phyloP scores from a whole-genome alignment of 176 grass and related monocot genomes.

The Cenchrus fungigraminus region DNA sequence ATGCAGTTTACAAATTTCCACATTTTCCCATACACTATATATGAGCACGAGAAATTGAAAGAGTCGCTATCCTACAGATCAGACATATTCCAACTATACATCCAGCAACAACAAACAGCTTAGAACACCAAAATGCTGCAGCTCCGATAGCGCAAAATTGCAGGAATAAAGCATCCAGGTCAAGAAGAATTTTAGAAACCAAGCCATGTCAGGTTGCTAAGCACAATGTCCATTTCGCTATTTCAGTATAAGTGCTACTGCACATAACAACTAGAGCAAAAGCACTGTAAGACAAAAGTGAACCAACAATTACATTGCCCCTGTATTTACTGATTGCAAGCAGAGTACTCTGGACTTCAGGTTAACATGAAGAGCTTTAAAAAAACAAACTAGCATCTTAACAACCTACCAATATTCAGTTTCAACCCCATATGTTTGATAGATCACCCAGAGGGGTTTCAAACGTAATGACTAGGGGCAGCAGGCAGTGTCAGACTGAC shows the following conservation, averaged over 20 bases:
- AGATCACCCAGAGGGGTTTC: neutral
- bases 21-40: neutral
- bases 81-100: neutral
- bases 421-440: neutral
- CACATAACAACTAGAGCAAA: neutral
- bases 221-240: constrained; percentile 4
- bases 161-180: neutral
- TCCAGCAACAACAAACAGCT: neutral
- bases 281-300: neutral
- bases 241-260: neutral
- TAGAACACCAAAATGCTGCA: neutral
- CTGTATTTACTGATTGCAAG: neutral
- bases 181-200: neutral
- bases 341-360: neutral
- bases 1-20: neutral
- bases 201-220: neutral
- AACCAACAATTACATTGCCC: neutral
- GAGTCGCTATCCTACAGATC: neutral
- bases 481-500: no score
- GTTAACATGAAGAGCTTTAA: neutral
- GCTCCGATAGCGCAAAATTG: constrained; percentile 16
- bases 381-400: neutral
- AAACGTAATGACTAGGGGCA: neutral
- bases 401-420: neutral
- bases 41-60: constrained; percentile 7